Conservation (phyloP, 208 protist species). For the Trypanosoma conorhini region DNA sequence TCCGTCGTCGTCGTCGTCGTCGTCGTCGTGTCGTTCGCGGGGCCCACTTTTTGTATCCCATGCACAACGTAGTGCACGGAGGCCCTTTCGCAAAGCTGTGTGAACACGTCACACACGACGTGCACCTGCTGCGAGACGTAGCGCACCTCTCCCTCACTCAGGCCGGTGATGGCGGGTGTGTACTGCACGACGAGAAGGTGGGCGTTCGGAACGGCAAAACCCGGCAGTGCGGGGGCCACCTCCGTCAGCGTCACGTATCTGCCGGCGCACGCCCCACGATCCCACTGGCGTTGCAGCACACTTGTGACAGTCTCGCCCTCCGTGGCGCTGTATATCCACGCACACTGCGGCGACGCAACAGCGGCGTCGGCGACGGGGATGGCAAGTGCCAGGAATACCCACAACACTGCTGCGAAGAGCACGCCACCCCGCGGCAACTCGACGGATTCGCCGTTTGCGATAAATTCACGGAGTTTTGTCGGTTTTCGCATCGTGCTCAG, state of each 20-base stretch:
- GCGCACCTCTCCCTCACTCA: slow-evolving; percentile 25
- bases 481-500: background rate
- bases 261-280: slow-evolving; percentile 9
- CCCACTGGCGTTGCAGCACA: slow-evolving; percentile 11
- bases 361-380: background rate
- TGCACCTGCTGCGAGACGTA: slow-evolving; percentile 34
- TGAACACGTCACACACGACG: slow-evolving; percentile 56
- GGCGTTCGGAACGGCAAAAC: slow-evolving; percentile 13
- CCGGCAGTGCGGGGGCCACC: background rate
- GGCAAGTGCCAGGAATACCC: background rate
- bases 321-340: slow-evolving; percentile 35
- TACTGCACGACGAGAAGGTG: slow-evolving; percentile 33
- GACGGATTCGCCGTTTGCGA: background rate
- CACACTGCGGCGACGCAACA: slow-evolving; percentile 21
- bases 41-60: slow-evolving; percentile 1
- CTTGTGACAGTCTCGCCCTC: slow-evolving; percentile 30
- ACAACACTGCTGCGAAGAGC: background rate
- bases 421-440: background rate
- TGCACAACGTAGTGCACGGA: slow-evolving; percentile 49
- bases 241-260: slow-evolving; percentile 14
- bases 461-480: background rate
- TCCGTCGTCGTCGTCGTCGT: slow-evolving; percentile 37
- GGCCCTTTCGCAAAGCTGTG: slow-evolving; percentile 34
- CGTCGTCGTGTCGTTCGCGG: slow-evolving; percentile 32
- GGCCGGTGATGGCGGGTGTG: slow-evolving; percentile 35